Conservation (phyloP, 2,329 filamentous ascomycete species). For the Ceratocystis cacaofunesta region DNA sequence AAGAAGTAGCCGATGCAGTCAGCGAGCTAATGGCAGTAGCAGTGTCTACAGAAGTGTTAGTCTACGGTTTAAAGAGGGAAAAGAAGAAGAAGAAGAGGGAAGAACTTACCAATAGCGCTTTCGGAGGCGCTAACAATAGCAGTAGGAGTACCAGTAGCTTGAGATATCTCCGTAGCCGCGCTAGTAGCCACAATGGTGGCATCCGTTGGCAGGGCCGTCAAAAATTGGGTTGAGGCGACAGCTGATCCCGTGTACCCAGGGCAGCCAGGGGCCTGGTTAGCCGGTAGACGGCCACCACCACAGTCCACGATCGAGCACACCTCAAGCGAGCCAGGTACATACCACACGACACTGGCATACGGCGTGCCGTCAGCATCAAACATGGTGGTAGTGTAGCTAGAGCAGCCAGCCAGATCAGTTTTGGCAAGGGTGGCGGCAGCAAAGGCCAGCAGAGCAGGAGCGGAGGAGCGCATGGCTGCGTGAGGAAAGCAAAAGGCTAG, state of each 20-base stretch:
- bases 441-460: conserved; percentile 23
- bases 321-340: conserved; percentile 48
- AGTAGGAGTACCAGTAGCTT: too few species aligned
- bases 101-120: neutral
- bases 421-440: conserved; percentile 25
- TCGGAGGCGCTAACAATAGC: too few species aligned
- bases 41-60: too few species aligned
- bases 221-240: conserved; percentile 37
- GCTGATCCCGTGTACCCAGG: conserved; percentile 38
- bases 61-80: too few species aligned
- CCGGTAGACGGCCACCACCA: conserved; percentile 49
- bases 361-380: conserved; percentile 22
- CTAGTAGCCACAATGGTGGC: neutral
- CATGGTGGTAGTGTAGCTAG: conserved; percentile 25
- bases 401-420: conserved; percentile 35
- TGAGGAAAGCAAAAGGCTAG: neutral
- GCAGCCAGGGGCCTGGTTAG: conserved; percentile 50
- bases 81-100: too few species aligned
- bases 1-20: neutral
- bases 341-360: conserved; percentile 40
- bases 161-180: neutral
- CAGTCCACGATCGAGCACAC: conserved; percentile 51
- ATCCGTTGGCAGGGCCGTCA: conserved; percentile 21
- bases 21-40: neutral
- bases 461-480: conserved; percentile 18